A percentile compares a stretch with the other conserved stretches of the same genome.
Evolutionary conservation across 2,329 filamentous ascomycete species (phyloP).

Genomic region (Hirsutella thompsonii): DNA sequence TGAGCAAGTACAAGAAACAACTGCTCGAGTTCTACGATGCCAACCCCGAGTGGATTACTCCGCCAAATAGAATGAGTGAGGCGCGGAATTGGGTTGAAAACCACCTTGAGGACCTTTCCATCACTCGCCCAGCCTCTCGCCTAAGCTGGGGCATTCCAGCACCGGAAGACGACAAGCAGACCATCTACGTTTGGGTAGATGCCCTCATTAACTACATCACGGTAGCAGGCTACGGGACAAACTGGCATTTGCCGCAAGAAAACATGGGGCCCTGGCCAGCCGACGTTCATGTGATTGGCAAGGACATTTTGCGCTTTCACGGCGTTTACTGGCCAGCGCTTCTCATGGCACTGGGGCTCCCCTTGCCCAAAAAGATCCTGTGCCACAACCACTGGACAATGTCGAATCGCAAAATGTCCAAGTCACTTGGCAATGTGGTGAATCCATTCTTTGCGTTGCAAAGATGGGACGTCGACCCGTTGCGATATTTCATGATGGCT

Average conservation of each 20-base stretch:
- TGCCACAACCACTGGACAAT: conserved; percentile 96
- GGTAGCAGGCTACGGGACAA: conserved; percentile 57
- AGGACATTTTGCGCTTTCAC: conserved; percentile 94
- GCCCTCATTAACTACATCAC: conserved; percentile 91
- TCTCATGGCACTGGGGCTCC: conserved; percentile 74
- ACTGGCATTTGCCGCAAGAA: conserved; percentile 53
- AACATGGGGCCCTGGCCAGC: conserved; percentile 68
- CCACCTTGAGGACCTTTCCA: conserved; percentile 74
- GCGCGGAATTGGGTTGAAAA: conserved; percentile 64
- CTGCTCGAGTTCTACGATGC: conserved; percentile 68
- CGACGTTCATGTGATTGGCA: conserved; percentile 84
- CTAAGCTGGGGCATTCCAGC: conserved; percentile 83
- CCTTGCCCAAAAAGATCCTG: conserved; percentile 65
- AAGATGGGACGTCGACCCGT: conserved; percentile 72
- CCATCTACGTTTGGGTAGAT: conserved; percentile 97
- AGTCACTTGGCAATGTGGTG: conserved; percentile 88
- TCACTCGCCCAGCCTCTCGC: conserved; percentile 69
- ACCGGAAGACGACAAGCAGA: conserved; percentile 72
- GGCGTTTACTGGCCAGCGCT: conserved; percentile 98
- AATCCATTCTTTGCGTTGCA: conserved; percentile 88
- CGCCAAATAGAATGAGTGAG: conserved; percentile 59
- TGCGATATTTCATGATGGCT: conserved; percentile 80
- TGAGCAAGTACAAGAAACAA: conserved; percentile 69
- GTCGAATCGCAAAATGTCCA: conserved; percentile 87
- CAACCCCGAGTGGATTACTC: conserved; percentile 69